These are phyloP conservation scores for Phytophthora uliginosa DNA, from an alignment of 352 stramenopile species.

Conservation along the genomic window DNA sequence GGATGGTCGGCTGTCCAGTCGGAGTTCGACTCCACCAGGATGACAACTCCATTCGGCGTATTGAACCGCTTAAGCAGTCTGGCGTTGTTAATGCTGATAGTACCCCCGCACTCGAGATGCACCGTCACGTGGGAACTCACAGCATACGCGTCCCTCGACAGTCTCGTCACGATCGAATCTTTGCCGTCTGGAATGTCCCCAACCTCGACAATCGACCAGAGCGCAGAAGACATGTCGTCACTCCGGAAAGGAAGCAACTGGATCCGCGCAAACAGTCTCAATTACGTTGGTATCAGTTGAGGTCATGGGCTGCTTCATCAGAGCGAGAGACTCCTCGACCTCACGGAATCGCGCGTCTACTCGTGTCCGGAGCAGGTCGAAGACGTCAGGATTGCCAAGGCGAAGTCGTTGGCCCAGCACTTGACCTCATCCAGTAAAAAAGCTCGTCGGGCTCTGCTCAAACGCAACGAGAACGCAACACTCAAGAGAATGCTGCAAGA, in stretches of 20 bases:
- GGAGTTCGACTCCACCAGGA: slow-evolving; percentile 9
- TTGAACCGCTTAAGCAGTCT: slow-evolving; percentile 27
- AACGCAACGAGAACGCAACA: neutral
- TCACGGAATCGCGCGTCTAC: slow-evolving; percentile 18
- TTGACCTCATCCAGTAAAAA: neutral
- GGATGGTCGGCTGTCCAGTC: neutral
- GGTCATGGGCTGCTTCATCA: slow-evolving; percentile 6
- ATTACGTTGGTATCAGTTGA: slow-evolving; percentile 8
- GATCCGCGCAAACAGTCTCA: slow-evolving; percentile 1
- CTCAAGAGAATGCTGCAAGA: neutral
- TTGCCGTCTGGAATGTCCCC: slow-evolving; percentile 16
- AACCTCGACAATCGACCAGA: slow-evolving; percentile 18
- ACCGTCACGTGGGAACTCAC: slow-evolving; percentile 5
- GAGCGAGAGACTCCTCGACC: neutral
- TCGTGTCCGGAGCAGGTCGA: slow-evolving; percentile 23
- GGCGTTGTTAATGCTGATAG: slow-evolving; percentile 10
- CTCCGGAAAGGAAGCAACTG: slow-evolving; percentile 22
- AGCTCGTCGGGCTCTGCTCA: neutral
- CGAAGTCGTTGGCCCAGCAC: neutral
- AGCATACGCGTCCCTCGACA: slow-evolving; percentile 12
- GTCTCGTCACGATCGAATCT: slow-evolving; percentile 2
- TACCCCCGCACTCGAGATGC: neutral
- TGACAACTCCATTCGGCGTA: neutral
- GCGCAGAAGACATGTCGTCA: neutral
- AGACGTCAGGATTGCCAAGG: neutral